phyloP scores from a whole-genome alignment of 2,329 filamentous ascomycete genomes.

The Colletotrichum ledebouriae region DNA sequence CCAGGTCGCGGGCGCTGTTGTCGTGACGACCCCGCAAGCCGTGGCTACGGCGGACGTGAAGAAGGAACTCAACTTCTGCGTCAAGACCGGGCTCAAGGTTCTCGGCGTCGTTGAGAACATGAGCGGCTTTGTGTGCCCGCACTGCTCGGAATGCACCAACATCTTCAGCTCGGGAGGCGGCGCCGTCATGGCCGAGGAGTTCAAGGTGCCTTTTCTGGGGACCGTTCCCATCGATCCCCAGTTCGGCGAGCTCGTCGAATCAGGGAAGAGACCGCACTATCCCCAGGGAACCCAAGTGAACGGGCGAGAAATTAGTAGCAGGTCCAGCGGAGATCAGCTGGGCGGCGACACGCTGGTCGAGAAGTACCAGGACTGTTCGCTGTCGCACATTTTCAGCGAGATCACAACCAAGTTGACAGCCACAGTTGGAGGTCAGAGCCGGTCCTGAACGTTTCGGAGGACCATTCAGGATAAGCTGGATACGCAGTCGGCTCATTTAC shows the following conservation, averaged over 20 bases:
- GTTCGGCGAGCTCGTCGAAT: constrained; percentile 90
- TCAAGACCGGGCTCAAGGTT: constrained; percentile 82
- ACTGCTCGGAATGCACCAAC: constrained; percentile 88
- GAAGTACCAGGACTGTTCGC: constrained; percentile 80
- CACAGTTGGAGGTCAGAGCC: constrained; percentile 40
- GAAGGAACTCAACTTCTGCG: constrained; percentile 94
- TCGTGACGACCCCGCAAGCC: constrained; percentile 96
- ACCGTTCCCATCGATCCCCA: constrained; percentile 93
- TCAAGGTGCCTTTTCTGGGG: constrained; percentile 85
- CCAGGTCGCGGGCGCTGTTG: constrained; percentile 87
- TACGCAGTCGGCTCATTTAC: neutral
- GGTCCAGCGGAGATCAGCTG: constrained; percentile 46
- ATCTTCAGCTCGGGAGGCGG: constrained; percentile 94
- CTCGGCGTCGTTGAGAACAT: constrained; percentile 98
- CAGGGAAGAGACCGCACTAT: constrained; percentile 74
- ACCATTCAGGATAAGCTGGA: neutral
- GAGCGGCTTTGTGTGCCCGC: constrained; percentile 88
- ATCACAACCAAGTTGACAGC: constrained; percentile 66
- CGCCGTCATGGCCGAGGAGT: constrained; percentile 88
- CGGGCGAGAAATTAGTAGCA: constrained; percentile 63
- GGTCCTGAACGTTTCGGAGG: constrained; percentile 24
- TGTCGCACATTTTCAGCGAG: constrained; percentile 75
- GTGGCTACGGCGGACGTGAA: constrained; percentile 93
- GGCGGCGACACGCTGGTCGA: constrained; percentile 65
- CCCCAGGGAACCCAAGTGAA: constrained; percentile 75